Conservation (phyloP, 495 filamentous ascomycete genomes). For the Thermochaetoides thermophila region DNA sequence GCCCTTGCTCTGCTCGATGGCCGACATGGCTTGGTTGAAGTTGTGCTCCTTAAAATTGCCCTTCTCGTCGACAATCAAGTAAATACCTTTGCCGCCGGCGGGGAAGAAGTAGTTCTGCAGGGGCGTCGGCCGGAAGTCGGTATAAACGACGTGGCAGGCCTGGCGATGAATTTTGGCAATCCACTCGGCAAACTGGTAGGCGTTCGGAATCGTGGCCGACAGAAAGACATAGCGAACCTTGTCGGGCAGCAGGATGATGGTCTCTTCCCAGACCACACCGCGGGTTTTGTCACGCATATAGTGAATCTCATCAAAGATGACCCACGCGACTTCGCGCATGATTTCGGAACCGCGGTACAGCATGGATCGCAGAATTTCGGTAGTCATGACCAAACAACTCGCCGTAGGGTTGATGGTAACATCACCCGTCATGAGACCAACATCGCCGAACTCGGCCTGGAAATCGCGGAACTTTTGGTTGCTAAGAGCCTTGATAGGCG, state of each 20-base stretch:
- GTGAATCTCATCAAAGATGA: conserved; percentile 95
- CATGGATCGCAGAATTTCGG: conserved; percentile 98
- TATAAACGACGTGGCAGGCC: conserved; percentile 96
- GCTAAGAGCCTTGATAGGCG: conserved; percentile 94
- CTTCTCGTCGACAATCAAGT: conserved; percentile 91
- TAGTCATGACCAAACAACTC: conserved; percentile 97
- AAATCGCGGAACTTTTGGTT: conserved; percentile 99
- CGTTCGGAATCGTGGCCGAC: conserved; percentile 97
- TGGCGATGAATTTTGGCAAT: conserved; percentile 93
- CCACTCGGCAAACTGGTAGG: conserved; percentile 99
- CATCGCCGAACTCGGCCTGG: conserved; percentile 85
- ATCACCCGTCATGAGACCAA: conserved; percentile 96
- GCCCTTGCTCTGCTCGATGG: conserved; percentile 77
- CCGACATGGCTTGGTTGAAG: conserved; percentile 85
- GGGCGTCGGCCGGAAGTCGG: conserved; percentile 91
- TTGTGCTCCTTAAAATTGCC: conserved; percentile 90
- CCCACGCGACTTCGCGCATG: conserved; percentile 97
- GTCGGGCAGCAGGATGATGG: conserved; percentile 90
- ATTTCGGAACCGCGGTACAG: conserved; percentile 95
- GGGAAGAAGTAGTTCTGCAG: conserved; percentile 97
- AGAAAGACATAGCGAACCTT: conserved; percentile 98
- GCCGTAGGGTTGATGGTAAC: conserved; percentile 98
- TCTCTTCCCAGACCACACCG: conserved; percentile 98
- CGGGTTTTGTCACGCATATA: conserved; percentile 90
- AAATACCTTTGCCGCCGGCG: conserved; percentile 82